Conservation (phyloP, 768 basidiomycete species). For the Albatrellus ellisii region DNA sequence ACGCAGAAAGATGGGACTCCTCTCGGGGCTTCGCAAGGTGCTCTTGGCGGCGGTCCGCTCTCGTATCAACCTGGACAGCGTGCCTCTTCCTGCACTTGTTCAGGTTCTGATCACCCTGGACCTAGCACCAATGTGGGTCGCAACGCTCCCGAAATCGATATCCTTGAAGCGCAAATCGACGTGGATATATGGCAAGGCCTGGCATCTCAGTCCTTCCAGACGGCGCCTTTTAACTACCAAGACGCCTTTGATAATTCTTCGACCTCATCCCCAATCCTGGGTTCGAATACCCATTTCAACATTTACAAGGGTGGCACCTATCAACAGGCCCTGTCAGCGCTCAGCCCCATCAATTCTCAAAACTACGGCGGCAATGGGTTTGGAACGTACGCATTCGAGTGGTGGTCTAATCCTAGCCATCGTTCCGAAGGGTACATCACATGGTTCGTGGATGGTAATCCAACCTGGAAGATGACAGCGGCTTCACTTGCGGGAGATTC, state of each 20-base stretch:
- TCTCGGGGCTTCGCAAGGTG: slow-evolving; percentile 39
- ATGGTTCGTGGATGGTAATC: slow-evolving; percentile 58
- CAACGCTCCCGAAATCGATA: slow-evolving; percentile 86
- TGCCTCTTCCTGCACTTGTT: slow-evolving; percentile 79
- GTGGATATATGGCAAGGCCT: slow-evolving; percentile 35
- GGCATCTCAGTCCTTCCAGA: slow-evolving; percentile 73
- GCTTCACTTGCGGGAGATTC: slow-evolving; percentile 57
- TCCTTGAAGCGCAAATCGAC: slow-evolving; percentile 76
- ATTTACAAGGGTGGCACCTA: slow-evolving; percentile 53
- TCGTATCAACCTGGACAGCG: slow-evolving; percentile 82
- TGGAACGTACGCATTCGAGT: slow-evolving; percentile 64
- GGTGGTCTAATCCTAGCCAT: slow-evolving; percentile 59
- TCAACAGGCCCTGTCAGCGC: slow-evolving; percentile 65
- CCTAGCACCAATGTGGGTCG: slow-evolving; percentile 52
- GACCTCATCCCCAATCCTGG: slow-evolving; percentile 39
- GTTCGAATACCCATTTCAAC: slow-evolving; percentile 46
- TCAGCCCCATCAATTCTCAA: slow-evolving; percentile 39
- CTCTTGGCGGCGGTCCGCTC: slow-evolving; percentile 34
- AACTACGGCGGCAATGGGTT: slow-evolving; percentile 45
- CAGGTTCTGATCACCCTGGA: slow-evolving; percentile 79
- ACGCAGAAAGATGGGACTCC: slow-evolving; percentile 49
- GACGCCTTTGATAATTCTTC: slow-evolving; percentile 47
- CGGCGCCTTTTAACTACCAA: slow-evolving; percentile 63
- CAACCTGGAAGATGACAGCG: slow-evolving; percentile 63
- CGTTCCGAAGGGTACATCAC: slow-evolving; percentile 67